Evolutionary conservation across 2,329 filamentous ascomycete species (phyloP).

Genomic region (Alternaria arborescens): DNA sequence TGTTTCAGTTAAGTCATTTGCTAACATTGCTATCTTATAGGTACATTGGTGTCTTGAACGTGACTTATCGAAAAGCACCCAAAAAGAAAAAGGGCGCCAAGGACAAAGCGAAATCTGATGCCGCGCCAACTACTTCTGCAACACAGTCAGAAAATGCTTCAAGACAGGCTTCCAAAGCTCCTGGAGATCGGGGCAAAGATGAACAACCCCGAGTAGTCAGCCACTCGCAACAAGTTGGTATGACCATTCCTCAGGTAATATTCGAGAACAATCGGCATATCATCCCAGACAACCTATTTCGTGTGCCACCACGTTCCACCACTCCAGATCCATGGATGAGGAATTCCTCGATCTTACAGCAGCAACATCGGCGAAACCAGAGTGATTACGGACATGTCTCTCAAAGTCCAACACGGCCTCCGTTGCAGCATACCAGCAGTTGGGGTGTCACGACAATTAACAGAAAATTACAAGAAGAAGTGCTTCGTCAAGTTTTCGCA

Average conservation of each 20-base stretch:
- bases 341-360: slow-evolving; percentile 39
- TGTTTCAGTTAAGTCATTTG: slow-evolving; percentile 19
- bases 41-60: slow-evolving; percentile 96
- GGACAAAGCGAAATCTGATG: slow-evolving; percentile 40
- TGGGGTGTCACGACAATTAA: slow-evolving; percentile 96
- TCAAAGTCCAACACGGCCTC: slow-evolving; percentile 46
- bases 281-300: slow-evolving; percentile 83
- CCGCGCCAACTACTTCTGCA: slow-evolving; percentile 18
- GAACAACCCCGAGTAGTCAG: slow-evolving; percentile 63
- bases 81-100: slow-evolving; percentile 64
- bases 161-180: slow-evolving; percentile 26
- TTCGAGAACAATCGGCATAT: slow-evolving; percentile 96
- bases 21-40: slow-evolving; percentile 60
- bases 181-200: slow-evolving; percentile 21
- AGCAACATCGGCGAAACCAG: slow-evolving; percentile 48
- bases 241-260: slow-evolving; percentile 85
- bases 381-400: slow-evolving; percentile 41
- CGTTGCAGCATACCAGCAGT: slow-evolving; percentile 61
- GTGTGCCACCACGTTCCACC: slow-evolving; percentile 61
- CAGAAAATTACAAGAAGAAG: slow-evolving; percentile 84
- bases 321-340: slow-evolving; percentile 49
- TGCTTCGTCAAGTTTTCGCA: slow-evolving; percentile 89
- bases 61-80: slow-evolving; percentile 86
- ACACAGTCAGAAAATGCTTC: slow-evolving; percentile 28
- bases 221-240: slow-evolving; percentile 75